Base-by-base conservation (phyloP, 805 yeast genomes). In the Kluyveromyces starmeri region DNA sequence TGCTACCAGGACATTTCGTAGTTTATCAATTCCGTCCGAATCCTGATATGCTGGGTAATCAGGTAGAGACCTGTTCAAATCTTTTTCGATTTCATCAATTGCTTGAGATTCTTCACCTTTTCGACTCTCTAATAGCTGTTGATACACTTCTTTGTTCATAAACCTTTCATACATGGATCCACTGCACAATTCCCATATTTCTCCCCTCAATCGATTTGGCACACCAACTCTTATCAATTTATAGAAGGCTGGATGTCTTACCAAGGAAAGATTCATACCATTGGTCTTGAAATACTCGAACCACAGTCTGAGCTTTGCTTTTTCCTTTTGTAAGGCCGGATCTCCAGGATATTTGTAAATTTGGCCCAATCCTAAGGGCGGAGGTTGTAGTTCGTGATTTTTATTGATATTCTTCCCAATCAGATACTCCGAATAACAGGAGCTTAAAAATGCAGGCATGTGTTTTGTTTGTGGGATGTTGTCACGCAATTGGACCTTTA, bases 61-160 rank as follows among this genome's bases (percentile, higher is more conserved):
- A 0, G 99, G 99, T 34, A 92, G 59, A 0, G 96, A 88, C 38
- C 99, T 69, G 53, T 89, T 86, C 48, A 92, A 69, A 59, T 92
- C 99, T 55, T 94, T 92, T 53, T 88, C 96, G 41, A 92, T 92
- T 51, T 92, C 99, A 43, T 92, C 98, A 25, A 88, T 79, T 1
- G 98, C 97, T 32, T 81, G 64, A 1, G 96, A 82, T 1, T 63
- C 64, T 38, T 77, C 72, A 4, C 76, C 82, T 20, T 62, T 68
- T 51, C 83, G 77, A 12, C 73, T 78, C 2, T 63, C 66, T 33
- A 86, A 63, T 6, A 88, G 44, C 20, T 61, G 56, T 27, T 64
- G 53, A 56, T 88, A 92, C 29, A 72, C 75, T 0, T 69, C 72
- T 9, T 67, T 68, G 47, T 80, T 66, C 34, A 73, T 73, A 49